phyloP scores from a whole-genome alignment of 2,329 filamentous ascomycete genomes.

The Talaromyces sp. region DNA sequence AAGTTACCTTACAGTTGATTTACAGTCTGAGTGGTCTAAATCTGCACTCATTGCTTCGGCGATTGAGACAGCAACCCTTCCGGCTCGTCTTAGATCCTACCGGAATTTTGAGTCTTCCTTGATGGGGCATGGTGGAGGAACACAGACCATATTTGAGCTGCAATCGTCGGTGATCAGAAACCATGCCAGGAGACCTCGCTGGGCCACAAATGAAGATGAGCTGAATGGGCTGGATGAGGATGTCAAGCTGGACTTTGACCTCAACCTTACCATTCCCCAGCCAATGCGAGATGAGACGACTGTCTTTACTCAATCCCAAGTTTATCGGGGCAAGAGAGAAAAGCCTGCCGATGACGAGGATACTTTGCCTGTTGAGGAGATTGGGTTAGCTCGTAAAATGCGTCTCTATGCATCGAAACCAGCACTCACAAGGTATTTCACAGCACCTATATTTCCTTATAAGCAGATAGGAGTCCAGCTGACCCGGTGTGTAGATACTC shows the following conservation, averaged over 20 bases:
- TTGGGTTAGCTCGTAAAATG: slow-evolving; percentile 25
- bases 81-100: slow-evolving; percentile 54
- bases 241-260: slow-evolving; percentile 28
- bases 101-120: slow-evolving; percentile 44
- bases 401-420: slow-evolving; percentile 30
- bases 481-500: slow-evolving; percentile 25
- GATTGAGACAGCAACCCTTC: slow-evolving; percentile 73
- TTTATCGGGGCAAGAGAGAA: slow-evolving; percentile 22
- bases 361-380: slow-evolving; percentile 16
- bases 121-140: slow-evolving; percentile 54
- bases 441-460: background rate
- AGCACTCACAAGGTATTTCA: slow-evolving; percentile 28
- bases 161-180: slow-evolving; percentile 57
- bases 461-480: background rate
- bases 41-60: slow-evolving; percentile 72
- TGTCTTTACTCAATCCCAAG: slow-evolving; percentile 33
- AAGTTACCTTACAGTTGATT: slow-evolving; percentile 56
- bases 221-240: slow-evolving; percentile 11
- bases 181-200: slow-evolving; percentile 6
- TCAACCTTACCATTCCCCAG: slow-evolving; percentile 35
- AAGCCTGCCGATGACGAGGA: slow-evolving; percentile 16
- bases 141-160: slow-evolving; percentile 71
- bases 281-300: slow-evolving; percentile 20
- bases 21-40: slow-evolving; percentile 69
- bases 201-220: slow-evolving; percentile 5